Base-by-base conservation (phyloP, 495 filamentous ascomycete species). In the Aspergillus avenaceus region DNA sequence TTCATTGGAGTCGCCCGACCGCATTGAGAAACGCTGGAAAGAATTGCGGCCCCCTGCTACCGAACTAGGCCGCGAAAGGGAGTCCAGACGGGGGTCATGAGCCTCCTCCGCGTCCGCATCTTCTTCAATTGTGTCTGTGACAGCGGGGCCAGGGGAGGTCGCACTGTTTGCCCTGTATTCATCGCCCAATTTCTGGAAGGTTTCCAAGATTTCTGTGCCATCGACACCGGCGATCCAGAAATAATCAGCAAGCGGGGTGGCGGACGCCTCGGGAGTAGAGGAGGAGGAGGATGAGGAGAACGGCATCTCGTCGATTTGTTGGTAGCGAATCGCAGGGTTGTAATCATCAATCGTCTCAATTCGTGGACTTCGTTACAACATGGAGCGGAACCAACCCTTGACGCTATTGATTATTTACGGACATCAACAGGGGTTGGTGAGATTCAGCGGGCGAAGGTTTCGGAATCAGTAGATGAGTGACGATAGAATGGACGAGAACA, bases 151-250 rank as follows among this genome's bases (percentile, higher is more conserved):
- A n/a, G 79, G 66, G 16, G 70, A 63, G 21, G 68, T 66, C 18
- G 72, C 69, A 42, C 63, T 62, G 56, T 68, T 73, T 21, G 64
- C 57, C 50, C 70, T 68, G 59, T 81, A 75, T 56, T 82, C 75
- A 51, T 84, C 80, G 26, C 80, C 78, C 48, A 68, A 49, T 44
- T 62, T 74, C 38, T 68, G 67, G 46, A 62, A 73, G 12, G 65
- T 71, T 2, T 75, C 70, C 41, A 76, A 61, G 45, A 81, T 67
- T 61, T 79, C 77, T 1, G 72, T 56, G 40, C 87, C 86, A 70
- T 91, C 89, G 60, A 95, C 83, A 67, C 93, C 93, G 55, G 88
- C 90, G 55, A 98, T 97, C 89, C 93, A 98, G 73, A 98, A 98
- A 74, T 95, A 97, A 69, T 98, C 93, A 64, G 93, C 93, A 52